phyloP scores from a whole-genome alignment of 768 basidiomycete genomes.

The Panus rudis region DNA sequence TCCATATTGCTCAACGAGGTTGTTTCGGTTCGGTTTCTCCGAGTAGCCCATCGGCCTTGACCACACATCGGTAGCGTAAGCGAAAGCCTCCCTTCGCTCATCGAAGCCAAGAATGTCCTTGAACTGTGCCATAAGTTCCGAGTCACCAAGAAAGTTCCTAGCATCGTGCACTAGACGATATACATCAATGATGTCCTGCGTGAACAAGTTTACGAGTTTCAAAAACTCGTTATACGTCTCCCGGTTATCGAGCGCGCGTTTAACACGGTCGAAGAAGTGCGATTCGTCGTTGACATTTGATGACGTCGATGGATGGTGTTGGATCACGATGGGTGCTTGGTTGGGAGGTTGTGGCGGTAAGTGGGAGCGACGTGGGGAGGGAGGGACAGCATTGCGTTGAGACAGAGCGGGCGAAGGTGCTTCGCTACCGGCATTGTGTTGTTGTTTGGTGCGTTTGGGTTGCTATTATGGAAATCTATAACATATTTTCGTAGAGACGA shows the following conservation, averaged over 20 bases:
- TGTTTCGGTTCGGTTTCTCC: slow-evolving; percentile 48
- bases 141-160: slow-evolving; percentile 63
- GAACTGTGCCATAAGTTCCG: slow-evolving; percentile 76
- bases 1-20: slow-evolving; percentile 69
- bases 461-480: too few relatives aligned
- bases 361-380: slow-evolving; percentile 22
- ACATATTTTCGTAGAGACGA: too few relatives aligned
- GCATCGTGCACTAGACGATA: slow-evolving; percentile 77
- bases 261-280: slow-evolving; percentile 91
- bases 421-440: slow-evolving; percentile 16
- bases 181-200: slow-evolving; percentile 88
- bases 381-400: slow-evolving; percentile 20
- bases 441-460: slow-evolving; percentile 24
- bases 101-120: slow-evolving; percentile 87
- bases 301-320: slow-evolving; percentile 11
- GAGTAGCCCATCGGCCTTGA: slow-evolving; percentile 22
- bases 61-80: slow-evolving; percentile 23
- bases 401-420: slow-evolving; percentile 20
- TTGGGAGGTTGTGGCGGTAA: slow-evolving; percentile 10
- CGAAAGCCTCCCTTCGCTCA: slow-evolving; percentile 45
- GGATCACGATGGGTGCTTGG: slow-evolving; percentile 3
- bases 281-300: slow-evolving; percentile 42
- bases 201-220: slow-evolving; percentile 90
- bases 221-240: slow-evolving; percentile 92
- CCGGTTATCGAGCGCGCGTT: slow-evolving; percentile 59